phyloP scores from a whole-genome alignment of 768 basidiomycete species.

The Mycena pura region DNA sequence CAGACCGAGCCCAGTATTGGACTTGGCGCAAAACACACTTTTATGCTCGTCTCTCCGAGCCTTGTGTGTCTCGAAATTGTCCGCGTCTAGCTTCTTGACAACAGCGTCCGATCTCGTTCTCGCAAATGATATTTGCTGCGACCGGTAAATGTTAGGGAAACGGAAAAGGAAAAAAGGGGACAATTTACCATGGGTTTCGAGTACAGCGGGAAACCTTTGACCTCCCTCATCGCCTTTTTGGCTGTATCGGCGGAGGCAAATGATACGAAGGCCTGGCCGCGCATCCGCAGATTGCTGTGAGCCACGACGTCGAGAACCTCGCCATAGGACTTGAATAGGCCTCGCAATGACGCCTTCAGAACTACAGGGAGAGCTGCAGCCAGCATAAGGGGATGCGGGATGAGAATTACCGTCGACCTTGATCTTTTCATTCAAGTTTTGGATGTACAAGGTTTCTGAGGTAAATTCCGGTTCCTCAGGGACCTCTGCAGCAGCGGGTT shows the following conservation, averaged over 20 bases:
- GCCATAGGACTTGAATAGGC: slow-evolving; percentile 93
- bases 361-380: slow-evolving; percentile 51
- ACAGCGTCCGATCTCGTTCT: slow-evolving; percentile 88
- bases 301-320: slow-evolving; percentile 95
- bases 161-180: slow-evolving; percentile 5
- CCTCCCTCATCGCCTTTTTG: slow-evolving; percentile 89
- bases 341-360: slow-evolving; percentile 84
- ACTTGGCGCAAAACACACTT: slow-evolving; percentile 61
- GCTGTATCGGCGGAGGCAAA: slow-evolving; percentile 86
- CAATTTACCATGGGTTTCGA: slow-evolving; percentile 90
- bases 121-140: slow-evolving; percentile 95
- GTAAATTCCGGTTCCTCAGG: slow-evolving; percentile 50
- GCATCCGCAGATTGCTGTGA: slow-evolving; percentile 94
- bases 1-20: slow-evolving; percentile 9
- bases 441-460: slow-evolving; percentile 92
- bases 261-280: slow-evolving; percentile 97
- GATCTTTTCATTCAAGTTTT: slow-evolving; percentile 95
- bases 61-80: slow-evolving; percentile 79
- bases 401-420: slow-evolving; percentile 68
- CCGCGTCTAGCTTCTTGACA: slow-evolving; percentile 74
- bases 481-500: slow-evolving; percentile 23
- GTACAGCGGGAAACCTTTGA: slow-evolving; percentile 92
- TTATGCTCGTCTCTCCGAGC: slow-evolving; percentile 78
- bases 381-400: slow-evolving; percentile 2
- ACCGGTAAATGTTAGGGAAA: slow-evolving; percentile 1